phyloP scores from a whole-genome alignment of 108 stramenopile genomes.

The Skeletonema costatum region DNA sequence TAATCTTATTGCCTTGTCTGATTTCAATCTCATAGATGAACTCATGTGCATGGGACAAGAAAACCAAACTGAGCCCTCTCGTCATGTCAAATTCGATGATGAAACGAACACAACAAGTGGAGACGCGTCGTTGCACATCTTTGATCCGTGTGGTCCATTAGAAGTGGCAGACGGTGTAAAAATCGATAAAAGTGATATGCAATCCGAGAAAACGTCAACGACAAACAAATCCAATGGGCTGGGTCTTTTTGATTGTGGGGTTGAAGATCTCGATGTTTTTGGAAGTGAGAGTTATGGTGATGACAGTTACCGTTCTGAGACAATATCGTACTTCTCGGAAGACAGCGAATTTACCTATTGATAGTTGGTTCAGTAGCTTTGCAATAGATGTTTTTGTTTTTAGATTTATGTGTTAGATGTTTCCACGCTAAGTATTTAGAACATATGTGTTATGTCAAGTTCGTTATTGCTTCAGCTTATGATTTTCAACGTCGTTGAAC shows the following conservation, averaged over 20 bases:
- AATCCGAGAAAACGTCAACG: neutral
- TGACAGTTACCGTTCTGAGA: neutral
- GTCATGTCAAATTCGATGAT: neutral
- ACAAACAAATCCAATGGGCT: neutral
- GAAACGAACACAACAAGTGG: neutral
- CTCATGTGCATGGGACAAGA: neutral
- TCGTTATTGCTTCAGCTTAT: too few species aligned
- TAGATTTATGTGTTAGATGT: neutral
- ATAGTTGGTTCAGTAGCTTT: neutral
- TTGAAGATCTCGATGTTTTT: neutral
- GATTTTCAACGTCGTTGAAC: too few species aligned
- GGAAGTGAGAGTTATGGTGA: neutral
- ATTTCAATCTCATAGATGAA: neutral
- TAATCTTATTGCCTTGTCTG: neutral
- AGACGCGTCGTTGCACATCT: neutral
- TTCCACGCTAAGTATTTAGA: neutral
- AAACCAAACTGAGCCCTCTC: neutral
- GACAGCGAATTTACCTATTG: neutral
- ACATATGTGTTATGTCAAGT: too few species aligned
- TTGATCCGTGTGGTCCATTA: neutral
- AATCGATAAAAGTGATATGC: neutral
- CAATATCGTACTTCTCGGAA: neutral
- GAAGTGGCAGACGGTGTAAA: neutral
- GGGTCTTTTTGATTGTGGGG: neutral
- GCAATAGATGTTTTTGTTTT: neutral